Conservation (phyloP, 805 yeast genomes). For the Danielia oregonensis region DNA sequence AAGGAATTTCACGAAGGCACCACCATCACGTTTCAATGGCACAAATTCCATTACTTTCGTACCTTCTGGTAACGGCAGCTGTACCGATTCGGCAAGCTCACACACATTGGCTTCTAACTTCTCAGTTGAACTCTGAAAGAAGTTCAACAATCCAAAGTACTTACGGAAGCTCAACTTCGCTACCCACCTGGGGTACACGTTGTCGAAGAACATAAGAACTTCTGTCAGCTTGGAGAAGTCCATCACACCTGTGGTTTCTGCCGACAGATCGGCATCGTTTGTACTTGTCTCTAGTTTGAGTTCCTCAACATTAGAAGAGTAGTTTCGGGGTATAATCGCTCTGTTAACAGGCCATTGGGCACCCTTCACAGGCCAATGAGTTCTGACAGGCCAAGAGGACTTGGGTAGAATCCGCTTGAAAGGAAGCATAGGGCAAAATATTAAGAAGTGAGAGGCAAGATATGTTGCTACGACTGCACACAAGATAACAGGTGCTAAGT, state of each 20-base stretch:
- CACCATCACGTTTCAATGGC: conserved; percentile 82
- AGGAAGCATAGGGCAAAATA: background rate
- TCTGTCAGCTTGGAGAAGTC: conserved; percentile 29
- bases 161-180: conserved; percentile 23
- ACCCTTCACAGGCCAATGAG: background rate
- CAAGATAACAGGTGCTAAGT: too few relatives aligned
- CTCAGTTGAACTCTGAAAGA: conserved; percentile 14
- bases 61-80: conserved; percentile 28
- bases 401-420: background rate
- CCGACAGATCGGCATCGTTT: conserved; percentile 27
- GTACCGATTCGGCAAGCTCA: conserved; percentile 9
- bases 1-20: conserved; percentile 79
- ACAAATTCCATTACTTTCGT: conserved; percentile 54
- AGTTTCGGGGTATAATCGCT: too few relatives aligned
- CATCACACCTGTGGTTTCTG: conserved; percentile 39
- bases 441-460: background rate
- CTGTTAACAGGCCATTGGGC: background rate
- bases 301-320: conserved; percentile 24
- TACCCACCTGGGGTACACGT: conserved; percentile 28
- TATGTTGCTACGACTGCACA: background rate
- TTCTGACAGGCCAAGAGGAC: background rate
- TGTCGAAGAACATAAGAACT: conserved; percentile 35
- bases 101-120: conserved; percentile 15
- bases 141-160: conserved; percentile 15
- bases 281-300: conserved; percentile 30